These are phyloP conservation scores for Vanderwaltozyma tropicalis DNA, from an alignment of 805 yeast species.

Conservation along the genomic window DNA sequence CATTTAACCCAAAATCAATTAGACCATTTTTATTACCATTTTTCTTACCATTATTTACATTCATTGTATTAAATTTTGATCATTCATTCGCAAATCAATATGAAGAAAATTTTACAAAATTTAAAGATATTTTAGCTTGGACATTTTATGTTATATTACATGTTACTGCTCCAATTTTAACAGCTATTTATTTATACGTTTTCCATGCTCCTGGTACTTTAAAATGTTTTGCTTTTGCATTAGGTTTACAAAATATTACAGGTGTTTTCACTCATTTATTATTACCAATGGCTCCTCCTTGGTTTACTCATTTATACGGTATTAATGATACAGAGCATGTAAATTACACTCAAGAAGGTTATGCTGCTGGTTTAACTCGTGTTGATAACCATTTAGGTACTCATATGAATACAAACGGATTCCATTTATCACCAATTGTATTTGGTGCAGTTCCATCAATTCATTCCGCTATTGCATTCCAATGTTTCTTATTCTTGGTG, in stretches of 20 bases:
- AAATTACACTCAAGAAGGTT: slow-evolving; percentile 53
- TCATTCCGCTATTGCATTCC: slow-evolving; percentile 58
- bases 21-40: slow-evolving; percentile 19
- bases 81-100: slow-evolving; percentile 33
- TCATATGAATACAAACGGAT: slow-evolving; percentile 48
- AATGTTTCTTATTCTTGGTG: slow-evolving; percentile 34
- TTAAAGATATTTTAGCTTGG: slow-evolving; percentile 51
- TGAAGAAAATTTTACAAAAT: slow-evolving; percentile 29
- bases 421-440: slow-evolving; percentile 58
- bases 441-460: slow-evolving; percentile 58
- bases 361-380: slow-evolving; percentile 59
- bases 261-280: slow-evolving; percentile 52
- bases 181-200: slow-evolving; percentile 52
- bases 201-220: slow-evolving; percentile 59
- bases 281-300: slow-evolving; percentile 67
- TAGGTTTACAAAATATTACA: slow-evolving; percentile 50
- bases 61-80: slow-evolving; percentile 36
- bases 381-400: slow-evolving; percentile 57
- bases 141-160: slow-evolving; percentile 52
- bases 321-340: slow-evolving; percentile 38
- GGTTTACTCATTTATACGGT: slow-evolving; percentile 58
- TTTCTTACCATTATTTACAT: slow-evolving; percentile 34
- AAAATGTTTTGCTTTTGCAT: slow-evolving; percentile 40
- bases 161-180: slow-evolving; percentile 48
- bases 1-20: slow-evolving; percentile 12